Evolutionary conservation across 2,329 filamentous ascomycete species (phyloP), one percentile per base, ranked within the genome.

Genomic region (Plectosphaerella cucumerina): DNA sequence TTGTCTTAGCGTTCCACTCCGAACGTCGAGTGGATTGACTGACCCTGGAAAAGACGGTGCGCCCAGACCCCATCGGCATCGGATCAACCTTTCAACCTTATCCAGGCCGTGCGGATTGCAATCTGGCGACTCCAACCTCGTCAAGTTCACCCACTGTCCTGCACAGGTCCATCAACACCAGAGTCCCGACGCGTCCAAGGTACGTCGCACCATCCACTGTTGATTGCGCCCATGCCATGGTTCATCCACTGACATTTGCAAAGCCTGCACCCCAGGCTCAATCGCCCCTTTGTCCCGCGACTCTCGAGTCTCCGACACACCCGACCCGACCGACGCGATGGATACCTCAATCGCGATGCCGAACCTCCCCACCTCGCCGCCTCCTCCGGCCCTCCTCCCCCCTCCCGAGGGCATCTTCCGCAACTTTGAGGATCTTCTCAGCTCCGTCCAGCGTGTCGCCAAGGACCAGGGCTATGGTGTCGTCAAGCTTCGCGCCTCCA

Each of bases 381-480:
- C 26, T 31, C 70, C 71, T 41, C 69, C 73, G 44, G 66, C 69
- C 53, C 68, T 83, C 54, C 71, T 76, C 42, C 77, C 81, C 39
- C 81, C 81, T 47, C 78, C 80, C 47, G 80, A 84, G 62, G 79
- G 78, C 56, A 83, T 84, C 62, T 84, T 79, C 55, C 70, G 76
- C 44, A 76, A 73, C 48, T 84, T 84, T 55, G 80, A 84, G 26
- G 81, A 84, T 53, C 71, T 84, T 41, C 72, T 84, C 59, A 70
- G 70, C 4, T 75, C 80, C 18, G 78, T 84, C 9, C 81, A 84
- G 63, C 76, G 77, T 41, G 74, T 80, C 5, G 80, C 81, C 6
- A 84, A 84, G 61, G 80, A 84, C 48, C 80, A 84, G 56, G 81
- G 81, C 45, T 84, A 83, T 56, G 79, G 79, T 37, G 80, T 84